Conservation (phyloP, 2,329 filamentous ascomycete species). For the Diaporthe humulicola region DNA sequence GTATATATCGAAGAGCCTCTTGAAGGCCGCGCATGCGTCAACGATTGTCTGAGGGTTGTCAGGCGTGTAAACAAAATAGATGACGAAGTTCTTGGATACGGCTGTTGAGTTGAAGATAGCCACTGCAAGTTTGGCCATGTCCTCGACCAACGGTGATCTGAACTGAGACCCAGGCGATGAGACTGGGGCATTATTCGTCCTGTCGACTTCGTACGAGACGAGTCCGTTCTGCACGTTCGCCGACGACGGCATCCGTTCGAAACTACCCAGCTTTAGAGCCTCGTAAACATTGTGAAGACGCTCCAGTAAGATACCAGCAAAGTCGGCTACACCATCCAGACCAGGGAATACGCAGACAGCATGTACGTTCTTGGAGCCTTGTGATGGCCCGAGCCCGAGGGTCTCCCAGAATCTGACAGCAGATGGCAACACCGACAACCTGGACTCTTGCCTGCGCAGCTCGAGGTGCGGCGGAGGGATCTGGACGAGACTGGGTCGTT, state of each 20-base stretch:
- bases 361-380: constrained; percentile 78
- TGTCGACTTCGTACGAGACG: constrained; percentile 64
- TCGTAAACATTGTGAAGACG: constrained; percentile 81
- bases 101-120: constrained; percentile 57
- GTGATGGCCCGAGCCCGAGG: constrained; percentile 79
- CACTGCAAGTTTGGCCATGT: constrained; percentile 62
- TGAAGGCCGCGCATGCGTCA: constrained; percentile 81
- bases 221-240: constrained; percentile 59
- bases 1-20: constrained; percentile 77
- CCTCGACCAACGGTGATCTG: constrained; percentile 61
- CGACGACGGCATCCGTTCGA: constrained; percentile 63
- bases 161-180: constrained; percentile 57
- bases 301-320: constrained; percentile 74
- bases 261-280: constrained; percentile 77
- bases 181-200: constrained; percentile 55
- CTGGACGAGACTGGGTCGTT: constrained; percentile 68
- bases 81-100: constrained; percentile 74
- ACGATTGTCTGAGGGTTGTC: constrained; percentile 72
- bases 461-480: constrained; percentile 80
- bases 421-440: constrained; percentile 80
- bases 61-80: constrained; percentile 82
- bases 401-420: constrained; percentile 87
- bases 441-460: constrained; percentile 76
- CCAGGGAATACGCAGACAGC: constrained; percentile 79
- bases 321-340: constrained; percentile 72